A percentile compares a stretch with the other conserved stretches of the same genome.
phyloP scores from a whole-genome alignment of 192 early-diverging fungal species.

The Cladochytrium replicatum region DNA sequence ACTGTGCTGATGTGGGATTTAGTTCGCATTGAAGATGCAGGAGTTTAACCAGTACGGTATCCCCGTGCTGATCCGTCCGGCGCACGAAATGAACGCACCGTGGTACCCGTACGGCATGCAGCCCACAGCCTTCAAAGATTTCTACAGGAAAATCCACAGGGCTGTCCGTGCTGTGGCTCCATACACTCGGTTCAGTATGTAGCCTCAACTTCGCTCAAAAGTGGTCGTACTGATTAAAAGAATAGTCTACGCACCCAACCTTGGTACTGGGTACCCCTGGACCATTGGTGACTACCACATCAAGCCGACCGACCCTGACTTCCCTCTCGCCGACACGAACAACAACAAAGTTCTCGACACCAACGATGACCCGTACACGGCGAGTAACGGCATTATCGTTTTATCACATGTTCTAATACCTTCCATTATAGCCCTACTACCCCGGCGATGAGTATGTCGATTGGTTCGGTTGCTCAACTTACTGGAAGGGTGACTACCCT shows the following conservation, averaged over 20 bases:
- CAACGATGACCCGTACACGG: neutral
- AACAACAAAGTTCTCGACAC: neutral
- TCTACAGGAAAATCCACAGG: neutral
- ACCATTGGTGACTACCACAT: neutral
- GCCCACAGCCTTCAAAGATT: neutral
- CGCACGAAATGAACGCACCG: neutral
- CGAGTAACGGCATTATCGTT: neutral
- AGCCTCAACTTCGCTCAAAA: neutral
- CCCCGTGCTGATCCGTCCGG: neutral
- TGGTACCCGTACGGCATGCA: neutral
- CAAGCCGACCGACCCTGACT: neutral
- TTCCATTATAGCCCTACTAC: neutral
- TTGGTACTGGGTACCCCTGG: neutral
- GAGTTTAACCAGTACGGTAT: neutral
- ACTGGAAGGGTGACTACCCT: neutral
- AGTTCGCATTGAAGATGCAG: neutral
- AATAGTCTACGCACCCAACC: neutral
- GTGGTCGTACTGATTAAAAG: neutral
- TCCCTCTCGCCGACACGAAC: neutral
- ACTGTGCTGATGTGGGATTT: no score
- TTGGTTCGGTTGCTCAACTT: neutral
- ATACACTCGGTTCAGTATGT: neutral
- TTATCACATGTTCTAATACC: neutral
- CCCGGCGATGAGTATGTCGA: neutral
- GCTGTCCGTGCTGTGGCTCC: neutral